A percentile compares a stretch with the other conserved stretches of the same genome.
Conservation (phyloP, 345 rosid species). For the Salix brachista region DNA sequence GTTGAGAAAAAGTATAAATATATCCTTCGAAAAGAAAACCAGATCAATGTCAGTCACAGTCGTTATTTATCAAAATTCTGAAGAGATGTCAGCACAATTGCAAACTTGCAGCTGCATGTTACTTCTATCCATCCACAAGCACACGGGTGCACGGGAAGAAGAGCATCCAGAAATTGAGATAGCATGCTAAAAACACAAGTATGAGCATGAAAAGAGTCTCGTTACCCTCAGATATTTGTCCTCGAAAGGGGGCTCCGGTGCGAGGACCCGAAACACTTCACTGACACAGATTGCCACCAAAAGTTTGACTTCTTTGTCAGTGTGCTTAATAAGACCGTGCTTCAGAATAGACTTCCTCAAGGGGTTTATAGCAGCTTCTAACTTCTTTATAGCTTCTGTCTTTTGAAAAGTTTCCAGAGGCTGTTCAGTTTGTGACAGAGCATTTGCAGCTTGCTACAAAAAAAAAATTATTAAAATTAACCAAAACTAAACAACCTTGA, state of each 20-base stretch:
- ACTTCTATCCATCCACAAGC: background rate
- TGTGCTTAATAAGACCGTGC: slow-evolving; percentile 53
- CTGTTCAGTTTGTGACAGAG: slow-evolving; percentile 63
- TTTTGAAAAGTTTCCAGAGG: slow-evolving; percentile 42
- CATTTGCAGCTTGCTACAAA: slow-evolving; percentile 64
- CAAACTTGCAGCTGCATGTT: background rate
- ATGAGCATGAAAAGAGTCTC: background rate
- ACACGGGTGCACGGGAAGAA: background rate
- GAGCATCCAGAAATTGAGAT: background rate
- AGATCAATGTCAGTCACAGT: background rate
- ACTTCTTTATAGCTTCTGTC: slow-evolving; percentile 26
- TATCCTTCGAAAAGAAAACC: slow-evolving; percentile 45
- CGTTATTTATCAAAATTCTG: too few species aligned
- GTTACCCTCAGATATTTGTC: slow-evolving; percentile 65
- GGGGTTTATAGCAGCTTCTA: slow-evolving; percentile 45
- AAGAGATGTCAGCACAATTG: background rate
- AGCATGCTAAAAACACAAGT: background rate
- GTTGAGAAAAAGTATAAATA: slow-evolving; percentile 58
- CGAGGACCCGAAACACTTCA: slow-evolving; percentile 71
- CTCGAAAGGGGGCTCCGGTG: slow-evolving; percentile 80
- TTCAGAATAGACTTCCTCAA: slow-evolving; percentile 54
- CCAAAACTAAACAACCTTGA: too few species aligned
- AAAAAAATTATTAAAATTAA: background rate
- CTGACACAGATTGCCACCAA: slow-evolving; percentile 65
- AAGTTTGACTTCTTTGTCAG: slow-evolving; percentile 70